Conservation (phyloP, 2,329 filamentous ascomycete species). For the Trichoderma sp. region DNA sequence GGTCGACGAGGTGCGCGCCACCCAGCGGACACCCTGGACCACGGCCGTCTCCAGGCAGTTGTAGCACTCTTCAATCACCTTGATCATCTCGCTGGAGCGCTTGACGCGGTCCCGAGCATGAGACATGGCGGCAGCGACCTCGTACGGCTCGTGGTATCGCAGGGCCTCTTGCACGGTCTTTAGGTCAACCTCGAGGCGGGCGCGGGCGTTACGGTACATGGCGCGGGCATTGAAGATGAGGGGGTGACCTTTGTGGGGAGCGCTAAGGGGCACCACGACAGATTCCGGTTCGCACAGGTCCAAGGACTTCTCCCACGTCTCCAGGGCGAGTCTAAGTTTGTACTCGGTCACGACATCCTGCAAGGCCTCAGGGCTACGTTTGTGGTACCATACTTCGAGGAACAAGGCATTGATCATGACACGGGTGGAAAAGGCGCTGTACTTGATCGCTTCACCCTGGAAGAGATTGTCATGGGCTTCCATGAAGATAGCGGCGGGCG, state of each 20-base stretch:
- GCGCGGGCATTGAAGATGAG: conserved; percentile 98
- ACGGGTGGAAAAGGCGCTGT: conserved; percentile 94
- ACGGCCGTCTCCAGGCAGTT: conserved; percentile 97
- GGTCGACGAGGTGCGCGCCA: conserved; percentile 93
- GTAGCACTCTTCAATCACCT: conserved; percentile 96
- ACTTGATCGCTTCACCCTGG: conserved; percentile 84
- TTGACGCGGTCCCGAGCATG: conserved; percentile 90
- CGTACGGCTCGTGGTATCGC: conserved; percentile 94
- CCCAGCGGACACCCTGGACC: conserved; percentile 92
- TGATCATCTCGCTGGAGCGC: conserved; percentile 95
- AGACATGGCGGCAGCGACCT: conserved; percentile 96
- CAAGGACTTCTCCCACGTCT: conserved; percentile 98
- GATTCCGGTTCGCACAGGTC: conserved; percentile 90
- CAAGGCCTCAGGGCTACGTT: conserved; percentile 93
- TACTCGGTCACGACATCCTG: conserved; percentile 98
- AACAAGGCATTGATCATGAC: conserved; percentile 99
- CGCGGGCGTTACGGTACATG: conserved; percentile 90
- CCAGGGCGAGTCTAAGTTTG: conserved; percentile 89
- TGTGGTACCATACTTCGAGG: conserved; percentile 98
- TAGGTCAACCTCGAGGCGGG: conserved; percentile 88
- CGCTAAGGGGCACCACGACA: conserved; percentile 83
- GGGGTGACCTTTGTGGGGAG: conserved; percentile 92
- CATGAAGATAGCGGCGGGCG: conserved; percentile 80
- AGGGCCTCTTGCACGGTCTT: conserved; percentile 95
- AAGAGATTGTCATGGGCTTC: conserved; percentile 94